Percentiles rank a stretch among this genome's conserved stretches.
phyloP scores from a whole-genome alignment of 306 rosid species.

The Cucurbita maxima region DNA sequence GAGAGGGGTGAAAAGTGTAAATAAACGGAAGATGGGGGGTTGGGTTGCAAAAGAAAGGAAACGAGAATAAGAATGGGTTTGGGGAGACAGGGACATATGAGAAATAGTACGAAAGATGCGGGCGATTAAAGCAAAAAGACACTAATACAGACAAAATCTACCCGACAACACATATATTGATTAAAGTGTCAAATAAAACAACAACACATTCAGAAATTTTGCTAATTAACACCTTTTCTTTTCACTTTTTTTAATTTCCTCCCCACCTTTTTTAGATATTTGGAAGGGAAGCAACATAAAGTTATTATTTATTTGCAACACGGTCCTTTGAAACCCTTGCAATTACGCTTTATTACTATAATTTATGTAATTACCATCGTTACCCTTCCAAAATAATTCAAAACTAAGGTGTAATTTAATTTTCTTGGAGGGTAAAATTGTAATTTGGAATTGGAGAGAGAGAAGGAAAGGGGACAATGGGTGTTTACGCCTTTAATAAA shows the following conservation, averaged over 20 bases:
- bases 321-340: too few species aligned
- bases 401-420: too few species aligned
- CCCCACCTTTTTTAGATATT: too few species aligned
- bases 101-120: slow-evolving; percentile 60
- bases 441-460: background rate
- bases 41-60: background rate
- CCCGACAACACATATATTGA: slow-evolving; percentile 21
- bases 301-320: too few species aligned
- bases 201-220: background rate
- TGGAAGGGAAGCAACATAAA: background rate
- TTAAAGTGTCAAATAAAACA: slow-evolving; percentile 15
- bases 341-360: too few species aligned
- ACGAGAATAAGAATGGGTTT: slow-evolving; percentile 25
- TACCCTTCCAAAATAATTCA: too few species aligned
- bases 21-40: background rate
- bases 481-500: slow-evolving; percentile 3
- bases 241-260: background rate
- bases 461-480: background rate
- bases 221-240: background rate
- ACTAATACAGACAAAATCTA: slow-evolving; percentile 24
- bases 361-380: too few species aligned
- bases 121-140: slow-evolving; percentile 30
- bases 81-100: slow-evolving; percentile 40
- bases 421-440: background rate
- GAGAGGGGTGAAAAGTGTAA: background rate